phyloP scores from a whole-genome alignment of 805 yeast species.

The Metschnikowia peoriensis region DNA sequence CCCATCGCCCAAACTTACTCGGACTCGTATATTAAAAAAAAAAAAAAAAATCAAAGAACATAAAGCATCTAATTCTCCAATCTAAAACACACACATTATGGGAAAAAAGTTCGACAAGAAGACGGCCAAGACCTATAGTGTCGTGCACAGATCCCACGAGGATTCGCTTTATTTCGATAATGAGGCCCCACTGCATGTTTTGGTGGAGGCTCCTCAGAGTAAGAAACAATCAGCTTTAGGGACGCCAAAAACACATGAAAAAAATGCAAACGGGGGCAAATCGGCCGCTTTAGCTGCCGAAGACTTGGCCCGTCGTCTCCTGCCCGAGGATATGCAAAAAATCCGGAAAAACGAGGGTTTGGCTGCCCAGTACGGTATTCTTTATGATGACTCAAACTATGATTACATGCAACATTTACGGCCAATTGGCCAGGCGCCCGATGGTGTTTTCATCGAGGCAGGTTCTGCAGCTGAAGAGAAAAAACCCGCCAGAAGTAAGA shows the following conservation, averaged over 20 bases:
- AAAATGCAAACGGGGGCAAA: slow-evolving; percentile 18
- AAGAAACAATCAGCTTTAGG: slow-evolving; percentile 15
- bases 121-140: slow-evolving; percentile 68
- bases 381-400: slow-evolving; percentile 83
- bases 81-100: slow-evolving; percentile 18
- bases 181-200: slow-evolving; percentile 76
- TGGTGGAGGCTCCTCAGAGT: slow-evolving; percentile 56
- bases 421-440: slow-evolving; percentile 70
- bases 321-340: slow-evolving; percentile 38
- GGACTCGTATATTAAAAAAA: not conserved
- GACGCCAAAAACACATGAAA: not conserved
- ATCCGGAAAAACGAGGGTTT: slow-evolving; percentile 79
- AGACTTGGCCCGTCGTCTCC: slow-evolving; percentile 45
- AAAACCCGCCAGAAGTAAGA: slow-evolving; percentile 25
- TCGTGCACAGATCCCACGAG: slow-evolving; percentile 88
- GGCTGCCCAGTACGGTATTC: slow-evolving; percentile 87
- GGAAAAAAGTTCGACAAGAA: slow-evolving; percentile 57
- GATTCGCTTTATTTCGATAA: slow-evolving; percentile 78
- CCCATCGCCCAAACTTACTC: not conserved
- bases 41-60: not conserved
- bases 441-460: slow-evolving; percentile 65
- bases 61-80: not conserved
- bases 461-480: slow-evolving; percentile 12
- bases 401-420: slow-evolving; percentile 95
- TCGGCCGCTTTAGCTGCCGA: slow-evolving; percentile 35